Percentiles rank a stretch among this genome's conserved stretches.
phyloP scores from a whole-genome alignment of 768 basidiomycete genomes.

The Glaciozyma antarctica region DNA sequence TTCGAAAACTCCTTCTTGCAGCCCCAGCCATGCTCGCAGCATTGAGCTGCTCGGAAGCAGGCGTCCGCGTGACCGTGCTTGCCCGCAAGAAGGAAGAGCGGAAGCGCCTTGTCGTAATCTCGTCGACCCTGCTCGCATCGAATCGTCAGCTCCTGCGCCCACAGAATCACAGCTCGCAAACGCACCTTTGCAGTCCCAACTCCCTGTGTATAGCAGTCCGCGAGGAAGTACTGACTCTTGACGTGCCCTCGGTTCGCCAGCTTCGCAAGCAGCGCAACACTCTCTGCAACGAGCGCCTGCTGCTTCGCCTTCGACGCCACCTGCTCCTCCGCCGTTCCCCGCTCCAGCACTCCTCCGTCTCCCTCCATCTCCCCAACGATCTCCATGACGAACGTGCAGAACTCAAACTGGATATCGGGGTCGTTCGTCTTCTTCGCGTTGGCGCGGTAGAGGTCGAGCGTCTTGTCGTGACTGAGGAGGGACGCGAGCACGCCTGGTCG shows the following conservation, averaged over 20 bases:
- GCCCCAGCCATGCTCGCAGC: slow-evolving; percentile 99
- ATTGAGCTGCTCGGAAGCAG: slow-evolving; percentile 88
- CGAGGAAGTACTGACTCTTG: slow-evolving; percentile 91
- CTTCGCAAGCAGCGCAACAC: slow-evolving; percentile 72
- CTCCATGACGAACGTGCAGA: slow-evolving; percentile 97
- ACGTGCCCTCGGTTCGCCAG: slow-evolving; percentile 91
- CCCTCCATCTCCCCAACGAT: slow-evolving; percentile 75
- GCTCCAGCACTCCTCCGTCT: slow-evolving; percentile 10
- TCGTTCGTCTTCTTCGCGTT: slow-evolving; percentile 99
- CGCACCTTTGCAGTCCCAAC: slow-evolving; percentile 30
- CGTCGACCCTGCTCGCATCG: slow-evolving; percentile 50
- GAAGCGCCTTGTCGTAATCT: slow-evolving; percentile 95
- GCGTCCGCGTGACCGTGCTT: slow-evolving; percentile 97
- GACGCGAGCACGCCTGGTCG: slow-evolving; percentile 69
- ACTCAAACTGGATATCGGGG: slow-evolving; percentile 94
- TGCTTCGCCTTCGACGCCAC: slow-evolving; percentile 38
- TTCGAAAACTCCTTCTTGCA: slow-evolving; percentile 85
- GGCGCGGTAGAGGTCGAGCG: slow-evolving; percentile 89
- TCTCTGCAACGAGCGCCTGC: slow-evolving; percentile 77
- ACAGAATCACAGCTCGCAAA: not conserved
- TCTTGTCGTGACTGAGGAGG: slow-evolving; percentile 87
- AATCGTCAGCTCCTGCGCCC: not conserved
- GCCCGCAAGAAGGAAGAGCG: slow-evolving; percentile 86
- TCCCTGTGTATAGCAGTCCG: slow-evolving; percentile 95
- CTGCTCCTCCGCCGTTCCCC: slow-evolving; percentile 2